Evolutionary conservation across 352 stramenopile species (phyloP), one percentile per base, ranked within the genome.

Genomic region (Phytopythium mirpurense): DNA sequence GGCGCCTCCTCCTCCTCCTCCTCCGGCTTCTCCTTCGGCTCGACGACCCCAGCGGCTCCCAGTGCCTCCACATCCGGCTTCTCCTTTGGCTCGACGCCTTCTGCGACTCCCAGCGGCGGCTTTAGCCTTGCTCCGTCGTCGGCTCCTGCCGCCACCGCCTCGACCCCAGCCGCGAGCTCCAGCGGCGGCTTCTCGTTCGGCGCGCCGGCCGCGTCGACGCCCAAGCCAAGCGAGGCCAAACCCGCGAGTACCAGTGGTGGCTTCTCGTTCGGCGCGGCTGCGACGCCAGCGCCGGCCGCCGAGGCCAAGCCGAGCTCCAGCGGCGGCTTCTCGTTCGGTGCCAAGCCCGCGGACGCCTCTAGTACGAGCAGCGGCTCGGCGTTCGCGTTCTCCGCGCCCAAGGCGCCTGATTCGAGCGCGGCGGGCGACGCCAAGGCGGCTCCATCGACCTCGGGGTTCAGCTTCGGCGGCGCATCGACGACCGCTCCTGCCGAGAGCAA

Each of bases 251-350:
- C n/a, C n/a, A n/a, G 43, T 32, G 24, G 46, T 9, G 63, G 52
- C 0, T 78, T 78, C 56, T 74, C 62, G 3, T 70, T 78, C 49
- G 40, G 32, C 48, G 54, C 43, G 19, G 32, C 29, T 38, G 23
- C 48, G 15, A 37, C 52, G 14, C 11, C 42, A 23, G 9, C 42
- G 16, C 11, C 27, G 21, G 36, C 37, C 2, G 49, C 64, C 18
- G 61, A 60, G 11, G 51, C 56, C 1, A 27, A 49, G 6, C 27
- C 64, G 2, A 26, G 63, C 11, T 54, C 61, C 10, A 41, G 66
- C 11, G 67, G 72, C 29, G 67, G 72, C 29, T 83, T 83, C 37
- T 74, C 64, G 2, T 79, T 84, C 60, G 68, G 66, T 23, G 51
- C 57, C 2, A 65, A 64, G 23, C 29, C 65, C 26, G 51, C 70